A percentile compares a stretch with the other conserved stretches of the same genome.
Evolutionary conservation across 495 filamentous ascomycete genomes (phyloP).

Genomic region (Lasiosphaeria hispida): DNA sequence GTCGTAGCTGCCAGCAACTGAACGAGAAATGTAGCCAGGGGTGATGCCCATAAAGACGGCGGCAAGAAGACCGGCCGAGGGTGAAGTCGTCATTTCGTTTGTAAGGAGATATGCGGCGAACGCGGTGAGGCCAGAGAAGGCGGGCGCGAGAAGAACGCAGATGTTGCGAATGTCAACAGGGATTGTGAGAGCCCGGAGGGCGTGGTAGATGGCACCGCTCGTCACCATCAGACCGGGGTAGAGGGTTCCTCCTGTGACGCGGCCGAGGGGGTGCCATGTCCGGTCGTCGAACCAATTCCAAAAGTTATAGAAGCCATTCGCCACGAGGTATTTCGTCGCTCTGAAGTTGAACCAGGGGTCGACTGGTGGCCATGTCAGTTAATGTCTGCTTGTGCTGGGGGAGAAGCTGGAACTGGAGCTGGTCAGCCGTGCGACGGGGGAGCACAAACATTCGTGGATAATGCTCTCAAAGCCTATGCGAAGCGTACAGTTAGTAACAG

Average conservation of each 20-base stretch:
- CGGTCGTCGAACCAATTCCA: conserved; percentile 99
- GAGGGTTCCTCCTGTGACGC: conserved; percentile 96
- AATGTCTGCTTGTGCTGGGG: conserved; percentile 2
- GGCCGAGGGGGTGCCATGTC: conserved; percentile 99
- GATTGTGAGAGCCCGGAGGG: conserved; percentile 84
- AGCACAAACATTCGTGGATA: conserved; percentile 92
- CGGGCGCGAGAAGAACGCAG: conserved; percentile 94
- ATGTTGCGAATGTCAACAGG: conserved; percentile 99
- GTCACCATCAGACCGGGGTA: conserved; percentile 99
- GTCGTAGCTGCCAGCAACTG: conserved; percentile 97
- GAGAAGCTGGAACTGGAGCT: neutral
- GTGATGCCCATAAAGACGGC: conserved; percentile 97
- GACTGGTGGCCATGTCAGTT: conserved; percentile 56
- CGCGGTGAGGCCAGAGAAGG: conserved; percentile 92
- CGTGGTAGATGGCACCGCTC: conserved; percentile 93
- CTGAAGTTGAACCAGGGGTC: conserved; percentile 99
- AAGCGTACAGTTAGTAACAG: conserved; percentile 37
- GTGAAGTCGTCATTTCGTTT: conserved; percentile 88
- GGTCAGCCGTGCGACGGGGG: conserved; percentile 5
- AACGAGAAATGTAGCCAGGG: conserved; percentile 95
- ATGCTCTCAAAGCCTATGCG: conserved; percentile 91
- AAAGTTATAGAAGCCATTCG: conserved; percentile 97
- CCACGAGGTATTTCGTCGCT: conserved; percentile 94
- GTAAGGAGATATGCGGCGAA: conserved; percentile 94
- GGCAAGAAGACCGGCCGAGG: conserved; percentile 91